These are phyloP conservation scores for Aphanocladium album DNA, from an alignment of 2,329 filamentous ascomycete genomes.

Conservation along the genomic window DNA sequence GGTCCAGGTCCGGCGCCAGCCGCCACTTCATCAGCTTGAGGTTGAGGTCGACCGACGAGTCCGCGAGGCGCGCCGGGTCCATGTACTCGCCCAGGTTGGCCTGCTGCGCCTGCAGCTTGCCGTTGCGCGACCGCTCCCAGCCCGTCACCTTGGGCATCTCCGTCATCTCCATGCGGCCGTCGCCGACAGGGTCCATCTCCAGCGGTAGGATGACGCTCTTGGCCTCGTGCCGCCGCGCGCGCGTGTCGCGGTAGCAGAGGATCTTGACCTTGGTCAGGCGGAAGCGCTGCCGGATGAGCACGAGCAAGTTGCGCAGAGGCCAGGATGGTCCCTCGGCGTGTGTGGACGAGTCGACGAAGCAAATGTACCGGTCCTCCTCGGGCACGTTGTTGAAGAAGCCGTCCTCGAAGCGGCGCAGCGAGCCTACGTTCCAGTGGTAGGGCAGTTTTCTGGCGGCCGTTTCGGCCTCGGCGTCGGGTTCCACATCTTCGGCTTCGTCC, in stretches of 20 bases:
- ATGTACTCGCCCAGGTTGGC: constrained; percentile 89
- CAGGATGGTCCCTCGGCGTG: constrained; percentile 84
- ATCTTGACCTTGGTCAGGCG: constrained; percentile 72
- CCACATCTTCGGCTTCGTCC: constrained; percentile 22
- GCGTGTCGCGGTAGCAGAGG: constrained; percentile 83
- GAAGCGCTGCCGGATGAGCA: constrained; percentile 79
- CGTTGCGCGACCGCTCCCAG: constrained; percentile 80
- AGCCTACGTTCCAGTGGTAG: constrained; percentile 72
- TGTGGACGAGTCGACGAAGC: constrained; percentile 89
- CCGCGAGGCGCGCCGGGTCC: constrained; percentile 81
- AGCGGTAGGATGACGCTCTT: constrained; percentile 74
- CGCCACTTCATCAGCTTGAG: constrained; percentile 99
- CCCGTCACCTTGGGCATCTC: constrained; percentile 86
- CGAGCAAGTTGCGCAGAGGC: constrained; percentile 84
- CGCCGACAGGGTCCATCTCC: constrained; percentile 39
- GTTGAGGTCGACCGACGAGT: constrained; percentile 93
- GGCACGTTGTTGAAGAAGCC: constrained; percentile 77
- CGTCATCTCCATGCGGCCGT: constrained; percentile 37
- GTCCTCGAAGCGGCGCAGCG: constrained; percentile 71
- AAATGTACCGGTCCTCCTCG: constrained; percentile 72
- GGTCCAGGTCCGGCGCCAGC: constrained; percentile 79
- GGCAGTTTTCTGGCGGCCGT: constrained; percentile 46
- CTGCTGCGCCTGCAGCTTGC: constrained; percentile 71
- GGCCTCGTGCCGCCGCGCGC: constrained; percentile 69
- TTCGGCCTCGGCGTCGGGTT: constrained; percentile 43